phyloP scores from a whole-genome alignment of 2,329 filamentous ascomycete genomes.

The Cladobotryum protrusum region DNA sequence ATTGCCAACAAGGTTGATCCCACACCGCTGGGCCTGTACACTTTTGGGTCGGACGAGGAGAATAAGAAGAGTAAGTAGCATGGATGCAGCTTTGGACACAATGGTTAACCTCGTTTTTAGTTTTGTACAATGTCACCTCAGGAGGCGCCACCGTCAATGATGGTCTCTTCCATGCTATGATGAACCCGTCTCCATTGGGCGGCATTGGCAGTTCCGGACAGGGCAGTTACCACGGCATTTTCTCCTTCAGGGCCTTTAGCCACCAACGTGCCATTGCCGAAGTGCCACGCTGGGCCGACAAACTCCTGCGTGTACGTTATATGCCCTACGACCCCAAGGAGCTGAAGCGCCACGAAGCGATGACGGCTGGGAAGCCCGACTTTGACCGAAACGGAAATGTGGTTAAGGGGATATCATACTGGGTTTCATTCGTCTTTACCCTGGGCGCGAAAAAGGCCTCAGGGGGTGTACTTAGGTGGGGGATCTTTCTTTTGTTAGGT shows the following conservation, averaged over 20 bases:
- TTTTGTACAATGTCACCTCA: slow-evolving; percentile 34
- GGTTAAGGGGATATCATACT: slow-evolving; percentile 47
- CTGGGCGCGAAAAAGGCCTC: slow-evolving; percentile 45
- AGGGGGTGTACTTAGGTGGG: slow-evolving; percentile 48
- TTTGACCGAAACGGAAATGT: slow-evolving; percentile 56
- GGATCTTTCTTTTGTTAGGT: slow-evolving; percentile 34
- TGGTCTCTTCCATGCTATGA: slow-evolving; percentile 36
- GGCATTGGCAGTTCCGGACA: slow-evolving; percentile 44
- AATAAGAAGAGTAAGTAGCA: slow-evolving; percentile 58
- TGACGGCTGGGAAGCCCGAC: slow-evolving; percentile 44
- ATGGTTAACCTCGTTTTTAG: slow-evolving; percentile 19
- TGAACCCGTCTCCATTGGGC: slow-evolving; percentile 40
- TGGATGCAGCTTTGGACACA: background rate
- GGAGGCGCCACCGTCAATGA: slow-evolving; percentile 49
- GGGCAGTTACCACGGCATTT: slow-evolving; percentile 43
- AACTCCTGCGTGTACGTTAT: slow-evolving; percentile 60
- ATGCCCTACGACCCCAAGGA: slow-evolving; percentile 50
- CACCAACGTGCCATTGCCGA: slow-evolving; percentile 33
- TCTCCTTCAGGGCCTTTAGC: slow-evolving; percentile 39
- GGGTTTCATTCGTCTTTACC: slow-evolving; percentile 43
- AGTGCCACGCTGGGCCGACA: slow-evolving; percentile 32
- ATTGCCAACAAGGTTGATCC: slow-evolving; percentile 75
- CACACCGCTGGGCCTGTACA: slow-evolving; percentile 77
- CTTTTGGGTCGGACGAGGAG: slow-evolving; percentile 77
- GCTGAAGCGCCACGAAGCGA: slow-evolving; percentile 37